Evolutionary conservation across 331 rosid species (phyloP), one percentile per base, ranked within the genome.

Genomic region (Acacia concinna): DNA sequence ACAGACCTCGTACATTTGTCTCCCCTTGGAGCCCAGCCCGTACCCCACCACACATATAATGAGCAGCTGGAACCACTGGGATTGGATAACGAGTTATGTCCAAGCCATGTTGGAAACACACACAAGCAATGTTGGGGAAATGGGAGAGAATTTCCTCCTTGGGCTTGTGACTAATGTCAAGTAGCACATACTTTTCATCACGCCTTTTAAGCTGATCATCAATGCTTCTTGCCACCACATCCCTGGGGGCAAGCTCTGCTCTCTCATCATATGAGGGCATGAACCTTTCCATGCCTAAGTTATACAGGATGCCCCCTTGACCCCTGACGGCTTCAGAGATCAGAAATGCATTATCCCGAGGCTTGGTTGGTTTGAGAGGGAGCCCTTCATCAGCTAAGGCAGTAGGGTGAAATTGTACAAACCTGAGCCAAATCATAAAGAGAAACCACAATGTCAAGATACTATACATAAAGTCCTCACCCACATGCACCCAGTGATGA

Each of bases 381-480:
- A 95, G 98, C 60, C 97, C 98, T 82, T 93, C 96, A 63, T 95
- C 98, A n/a, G 98, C 96, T 76, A 95, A 90, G 43, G 99, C 97
- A 8, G 98, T 95, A 9, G 99, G 99, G 73, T 95, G 99, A 87
- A 93, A 95, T 85, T 91, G 98, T 67, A 95, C 98, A 86, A 92
- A 95, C 87, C 99, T 95, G 90, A 62, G 27, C 57, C 52, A 74
- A 74, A 44, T 49, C 40, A 57, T 68, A 54, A 74, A 63, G 44
- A n/a, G 71, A 43, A 43, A 74, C 31, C 9, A 65, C 40, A 77
- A 76, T 72, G 52, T 66, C 32, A n/a, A 27, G 71, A 77, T 60
- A 34, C 21, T 20, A 73, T 74, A 67, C 18, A 41, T 23, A 35
- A 30, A 40, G 17, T 70, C 52, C 71, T 21, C 46, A 27, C 31